Evolutionary conservation across 108 stramenopile genomes (phyloP), one percentile per base, ranked within the genome.

Genomic region (Fragilariopsis cylindrus): DNA sequence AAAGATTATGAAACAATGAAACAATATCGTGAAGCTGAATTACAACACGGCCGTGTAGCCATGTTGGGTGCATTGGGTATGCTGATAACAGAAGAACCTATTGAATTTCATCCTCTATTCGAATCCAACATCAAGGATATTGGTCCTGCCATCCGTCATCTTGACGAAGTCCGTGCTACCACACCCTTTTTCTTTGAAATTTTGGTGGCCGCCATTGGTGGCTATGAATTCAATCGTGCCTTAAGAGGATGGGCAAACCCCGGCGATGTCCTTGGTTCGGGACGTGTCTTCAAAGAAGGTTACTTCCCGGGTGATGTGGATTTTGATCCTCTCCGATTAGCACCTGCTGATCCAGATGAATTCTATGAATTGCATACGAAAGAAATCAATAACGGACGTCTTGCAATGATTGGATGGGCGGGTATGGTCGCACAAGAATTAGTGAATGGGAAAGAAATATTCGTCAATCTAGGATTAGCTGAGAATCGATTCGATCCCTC

Each of bases 351-450:
- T 66, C 70, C 88, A 40, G 84, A 79, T 18, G 91, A 82, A 46
- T 84, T 89, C 72, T 49, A 47, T 52, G 62, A 54, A 40, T 85
- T 95, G 76, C 80, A 81, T 43, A 92, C 91, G 68, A 95, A 95
- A 92, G 93, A 95, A 76, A 87, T 95, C 45, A 89, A 92, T 73
- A 90, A 95, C 72, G 91, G 93, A 52, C 88, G 92, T 75, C 85
- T 95, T 75, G 94, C 94, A 30, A 89, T 90, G 91, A 70, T 92
- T 53, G 91, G 79, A 47, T 85, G 77, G 52, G 87, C 87, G 48
- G 91, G 91, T 44, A 82, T 89, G 64, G 19, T 88, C 60, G 90
- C 83, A 8, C 92, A 93, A 71, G 92, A 93, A 82, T 80, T 88
- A 49, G 78, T 84, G 11, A 77, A 87, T 64, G 86, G 86, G 72